Base-by-base conservation (phyloP, 2,329 filamentous ascomycete species). In the Exserohilum turcica region DNA sequence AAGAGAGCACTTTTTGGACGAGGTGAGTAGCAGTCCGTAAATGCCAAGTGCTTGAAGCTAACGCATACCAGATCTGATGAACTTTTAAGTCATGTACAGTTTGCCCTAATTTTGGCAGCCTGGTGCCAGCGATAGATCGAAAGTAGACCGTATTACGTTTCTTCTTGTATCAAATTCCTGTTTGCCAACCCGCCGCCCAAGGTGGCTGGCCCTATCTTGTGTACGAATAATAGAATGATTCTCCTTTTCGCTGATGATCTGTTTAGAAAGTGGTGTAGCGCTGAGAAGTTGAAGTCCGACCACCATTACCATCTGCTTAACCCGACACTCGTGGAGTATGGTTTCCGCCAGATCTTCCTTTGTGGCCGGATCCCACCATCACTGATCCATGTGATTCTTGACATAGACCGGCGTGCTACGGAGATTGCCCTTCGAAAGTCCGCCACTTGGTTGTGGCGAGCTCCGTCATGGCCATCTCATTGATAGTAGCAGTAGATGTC, bases 1-100 rank as follows among this genome's bases (percentile, higher is more conserved):
- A 99, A 97, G 84, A 84, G 95, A 72, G 90, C 91, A 10, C 76
- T 99, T 18, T 99, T 99, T 79, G 94, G 94, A 63, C 84, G 94
- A 87, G 94, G 93, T 97, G 77, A 79, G 87, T 19, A 6, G 6
- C 2, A 16, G 9, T 32, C 8, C 8, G 3, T 15, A 3, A 28
- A 16, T 7, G 33, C 8, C 27, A n/a, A 6, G 2, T n/a, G 10
- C 3, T 33, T 3, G 6, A 12, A 29, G 39, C 57, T 60, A 52
- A 60, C 37, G 5, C 9, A 1, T 10, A 8, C 31, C 19, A 61
- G 61, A 64, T 52, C 54, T 64, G 55, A 64, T 64, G 61, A 64
- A 64, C 40, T 64, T 64, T 40, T 64, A 52, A 57, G 13, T 15
- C 13, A 31, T 40, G n/a, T 18, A 19, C 32, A 29, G 35, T 35